Base-by-base conservation (phyloP, 2,329 filamentous ascomycete genomes). In the Exutisphaerella laricina region DNA sequence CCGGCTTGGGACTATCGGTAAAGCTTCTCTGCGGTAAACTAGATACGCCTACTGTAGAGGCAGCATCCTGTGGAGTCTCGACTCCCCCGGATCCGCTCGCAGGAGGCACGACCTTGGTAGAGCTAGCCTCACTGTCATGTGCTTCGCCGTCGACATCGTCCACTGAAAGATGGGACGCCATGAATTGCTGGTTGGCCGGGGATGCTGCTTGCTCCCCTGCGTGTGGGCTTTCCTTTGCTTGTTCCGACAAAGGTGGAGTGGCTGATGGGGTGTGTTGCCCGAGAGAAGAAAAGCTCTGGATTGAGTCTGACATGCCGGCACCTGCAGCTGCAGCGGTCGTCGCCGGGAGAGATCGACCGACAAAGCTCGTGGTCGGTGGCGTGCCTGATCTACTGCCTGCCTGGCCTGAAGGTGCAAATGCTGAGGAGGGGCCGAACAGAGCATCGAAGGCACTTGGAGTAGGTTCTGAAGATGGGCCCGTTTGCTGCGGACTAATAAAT, bases 101-200 rank as follows among this genome's bases (percentile, higher is more conserved):
- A 22, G 62, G 59, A 36, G 62, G 59, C 22, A 60, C 28, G 2
- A 58, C 62, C 13, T 46, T 47, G 4, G 58, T 62, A 2, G 88
- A 92, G 14, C 86, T 88, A 43, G 79, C 48, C 29, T 57, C 58
- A 34, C 49, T 58, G n/a, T 51, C 56, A 44, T 4, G 13, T 16
- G 21, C 12, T 23, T 50, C 50, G 18, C 75, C 70, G 35, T 81
- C 70, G 9, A 77, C 74, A 42, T 75, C 72, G 32, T 72, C 70
- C 54, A 94, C 80, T 4, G 86, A 85, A 35, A 90, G 69, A 61
- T 85, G 84, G 58, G 78, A 82, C 4, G 88, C 85, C 45, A 77
- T 88, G 49, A 90, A 80, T 62, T 94, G 88, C 46, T 82, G 76
- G 16, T 84, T 85, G 62, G 84, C 81, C 10, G 84, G 77, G 16